Conservation (phyloP, 176 grass and related monocot species). For the Aegilops umbellulata region DNA sequence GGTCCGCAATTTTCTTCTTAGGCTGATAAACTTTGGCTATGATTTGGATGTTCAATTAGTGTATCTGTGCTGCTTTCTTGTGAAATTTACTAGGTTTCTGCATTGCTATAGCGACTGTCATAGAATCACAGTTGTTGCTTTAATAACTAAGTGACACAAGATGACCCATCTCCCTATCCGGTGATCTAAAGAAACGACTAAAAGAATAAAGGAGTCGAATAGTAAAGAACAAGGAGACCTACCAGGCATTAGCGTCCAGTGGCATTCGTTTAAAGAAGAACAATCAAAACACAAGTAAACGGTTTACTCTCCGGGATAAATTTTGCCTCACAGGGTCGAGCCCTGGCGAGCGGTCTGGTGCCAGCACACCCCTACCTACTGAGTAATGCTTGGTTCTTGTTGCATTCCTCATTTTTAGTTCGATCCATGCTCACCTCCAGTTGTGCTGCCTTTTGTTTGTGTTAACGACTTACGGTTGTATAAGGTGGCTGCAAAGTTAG, state of each 20-base stretch:
- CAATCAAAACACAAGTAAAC: neutral
- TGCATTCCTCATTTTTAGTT: conserved; percentile 1
- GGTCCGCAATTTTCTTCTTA: conserved; percentile 53
- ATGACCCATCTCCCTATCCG: neutral
- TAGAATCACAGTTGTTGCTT: neutral
- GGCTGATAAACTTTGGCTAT: neutral
- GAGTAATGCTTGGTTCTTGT: neutral
- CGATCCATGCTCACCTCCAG: neutral
- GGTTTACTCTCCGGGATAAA: neutral
- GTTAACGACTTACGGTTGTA: neutral
- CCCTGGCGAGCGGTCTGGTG: neutral
- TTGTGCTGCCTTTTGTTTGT: conserved; percentile 16
- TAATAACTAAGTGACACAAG: neutral
- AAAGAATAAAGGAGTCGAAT: neutral
- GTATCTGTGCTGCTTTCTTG: neutral
- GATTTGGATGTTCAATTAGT: neutral
- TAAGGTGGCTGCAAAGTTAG: neutral
- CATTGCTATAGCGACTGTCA: neutral
- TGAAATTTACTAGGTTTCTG: neutral
- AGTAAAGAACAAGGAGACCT: neutral
- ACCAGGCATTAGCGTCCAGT: neutral
- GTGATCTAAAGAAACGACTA: conserved; percentile 13
- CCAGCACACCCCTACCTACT: neutral
- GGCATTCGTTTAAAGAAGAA: neutral
- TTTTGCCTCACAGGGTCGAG: neutral